Percentiles rank a stretch among this genome's conserved stretches.
phyloP scores from a whole-genome alignment of 176 grass and related monocot genomes.

The Oryza meyeriana region DNA sequence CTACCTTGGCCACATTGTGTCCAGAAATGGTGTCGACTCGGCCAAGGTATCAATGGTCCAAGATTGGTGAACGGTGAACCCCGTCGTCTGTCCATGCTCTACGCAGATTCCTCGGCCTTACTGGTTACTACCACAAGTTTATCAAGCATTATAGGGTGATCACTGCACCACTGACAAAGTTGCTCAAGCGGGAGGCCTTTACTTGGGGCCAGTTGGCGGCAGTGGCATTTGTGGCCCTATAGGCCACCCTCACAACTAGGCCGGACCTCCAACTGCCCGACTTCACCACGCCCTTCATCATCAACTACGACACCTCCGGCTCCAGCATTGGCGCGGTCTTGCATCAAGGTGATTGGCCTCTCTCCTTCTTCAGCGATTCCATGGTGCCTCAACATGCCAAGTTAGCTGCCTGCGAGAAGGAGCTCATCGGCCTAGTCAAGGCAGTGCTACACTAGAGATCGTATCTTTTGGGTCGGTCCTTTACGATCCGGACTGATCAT shows the following conservation, averaged over 20 bases:
- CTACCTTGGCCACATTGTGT: no score
- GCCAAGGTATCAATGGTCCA: no score
- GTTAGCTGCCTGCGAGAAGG: background rate
- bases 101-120: background rate
- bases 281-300: background rate
- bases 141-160: background rate
- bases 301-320: background rate
- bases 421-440: background rate
- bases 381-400: background rate
- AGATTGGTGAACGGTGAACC: no score
- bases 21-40: no score
- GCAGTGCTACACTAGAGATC: background rate
- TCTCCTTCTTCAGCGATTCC: background rate
- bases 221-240: background rate
- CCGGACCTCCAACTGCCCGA: background rate
- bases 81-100: no score
- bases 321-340: no score
- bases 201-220: rapidly evolving
- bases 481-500: background rate
- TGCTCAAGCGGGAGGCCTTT: background rate
- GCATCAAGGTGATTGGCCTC: background rate
- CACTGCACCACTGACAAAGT: background rate
- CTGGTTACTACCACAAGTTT: no score
- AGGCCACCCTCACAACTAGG: background rate
- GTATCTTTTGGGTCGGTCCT: background rate